Conservation (phyloP, 2,329 filamentous ascomycete genomes). For the Stachybotrys chlorohalonatus region DNA sequence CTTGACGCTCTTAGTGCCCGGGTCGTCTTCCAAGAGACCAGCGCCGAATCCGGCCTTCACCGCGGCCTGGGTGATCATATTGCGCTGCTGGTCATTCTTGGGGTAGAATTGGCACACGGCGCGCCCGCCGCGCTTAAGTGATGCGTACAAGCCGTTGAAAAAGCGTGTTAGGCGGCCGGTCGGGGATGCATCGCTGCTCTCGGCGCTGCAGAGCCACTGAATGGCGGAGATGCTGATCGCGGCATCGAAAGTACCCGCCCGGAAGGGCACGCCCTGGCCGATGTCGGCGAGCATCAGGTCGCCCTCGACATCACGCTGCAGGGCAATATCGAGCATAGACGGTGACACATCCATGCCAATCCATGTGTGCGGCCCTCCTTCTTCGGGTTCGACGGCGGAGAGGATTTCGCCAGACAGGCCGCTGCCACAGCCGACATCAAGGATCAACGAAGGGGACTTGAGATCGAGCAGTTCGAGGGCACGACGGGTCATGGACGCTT, state of each 20-base stretch:
- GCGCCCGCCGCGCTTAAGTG: constrained; percentile 70
- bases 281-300: constrained; percentile 93
- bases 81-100: constrained; percentile 84
- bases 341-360: constrained; percentile 94
- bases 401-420: constrained; percentile 93
- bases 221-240: constrained; percentile 91
- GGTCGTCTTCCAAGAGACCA: constrained; percentile 89
- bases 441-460: constrained; percentile 69
- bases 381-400: constrained; percentile 56
- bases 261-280: constrained; percentile 89
- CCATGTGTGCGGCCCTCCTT: constrained; percentile 86
- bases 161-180: constrained; percentile 73
- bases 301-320: constrained; percentile 86
- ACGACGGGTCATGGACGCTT: constrained; percentile 87
- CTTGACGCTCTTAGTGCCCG: constrained; percentile 92
- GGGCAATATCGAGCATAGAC: constrained; percentile 92
- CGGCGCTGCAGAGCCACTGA: constrained; percentile 98
- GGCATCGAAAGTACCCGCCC: constrained; percentile 85
- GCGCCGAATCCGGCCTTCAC: constrained; percentile 93
- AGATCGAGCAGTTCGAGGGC: constrained; percentile 88
- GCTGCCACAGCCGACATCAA: constrained; percentile 94
- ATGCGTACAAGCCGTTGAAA: constrained; percentile 86
- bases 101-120: constrained; percentile 98
- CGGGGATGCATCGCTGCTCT: constrained; percentile 75
- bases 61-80: constrained; percentile 85